Evolutionary conservation across 495 filamentous ascomycete species (phyloP), one percentile per base, ranked within the genome.

Genomic region (Hypoxylon perforatum): DNA sequence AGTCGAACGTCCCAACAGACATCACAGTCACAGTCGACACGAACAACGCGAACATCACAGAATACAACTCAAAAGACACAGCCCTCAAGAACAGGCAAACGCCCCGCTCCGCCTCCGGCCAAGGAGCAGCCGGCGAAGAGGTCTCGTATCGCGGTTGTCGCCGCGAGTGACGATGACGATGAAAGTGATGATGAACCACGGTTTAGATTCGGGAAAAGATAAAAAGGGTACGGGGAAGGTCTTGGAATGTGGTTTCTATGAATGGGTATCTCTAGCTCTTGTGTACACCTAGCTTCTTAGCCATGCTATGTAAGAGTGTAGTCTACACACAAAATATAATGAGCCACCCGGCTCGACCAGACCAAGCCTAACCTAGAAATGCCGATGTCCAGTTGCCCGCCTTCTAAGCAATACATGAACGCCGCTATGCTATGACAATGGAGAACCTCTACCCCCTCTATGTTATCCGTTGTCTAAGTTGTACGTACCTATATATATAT

Each of bases 191-290:
- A 85, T 39, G 86, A 83, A 49, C 76, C 82, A 48, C 81, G 81
- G 8, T 88, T 90, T 69, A 81, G 84, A 61, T 88, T 90, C 65
- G 79, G 84, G 45, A 80, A 85, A 42, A 84, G 83, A 68, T 79
- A 78, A 68, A 78, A 68, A 49, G 6, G 23, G 46, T 46, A 18
- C 15, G 4, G 25, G 36, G 38, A 18, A 33, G 18, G 18, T 35
- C 7, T 15, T 15, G 12, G 12, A 12, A 18, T 15, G 42, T 30
- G 19, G 25, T 23, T 23, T 54, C 47, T 58, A 57, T 63, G 25
- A 49, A 56, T 9, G 19, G 56, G 56, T 64, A 64, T 69, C 56
- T 61, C 38, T 64, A 64, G 64, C 56, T 61, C 38, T 18, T 35
- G 51, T 53, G 45, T 63, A 51, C 61, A 53, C 51, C 65, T 38